Base-by-base conservation (phyloP, 345 rosid genomes). In the Eucalyptus victrix region DNA sequence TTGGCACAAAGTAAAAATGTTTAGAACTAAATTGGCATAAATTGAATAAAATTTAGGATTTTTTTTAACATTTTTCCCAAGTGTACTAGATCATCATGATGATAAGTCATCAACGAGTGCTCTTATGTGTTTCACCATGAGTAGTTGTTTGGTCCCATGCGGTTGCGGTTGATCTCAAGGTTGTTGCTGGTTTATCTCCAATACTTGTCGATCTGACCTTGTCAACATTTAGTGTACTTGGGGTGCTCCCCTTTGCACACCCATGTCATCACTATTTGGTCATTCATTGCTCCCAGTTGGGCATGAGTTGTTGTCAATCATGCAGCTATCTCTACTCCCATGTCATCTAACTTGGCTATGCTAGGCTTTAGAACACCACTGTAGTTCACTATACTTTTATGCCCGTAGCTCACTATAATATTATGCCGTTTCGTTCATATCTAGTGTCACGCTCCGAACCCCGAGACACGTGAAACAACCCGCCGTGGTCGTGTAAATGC, bases 151-250 rank as follows among this genome's bases (percentile, higher is more conserved):
- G 56, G 56, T 53, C 56, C 9, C 56, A 2, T 1, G 24, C 2
- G 0, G 24, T 7, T 53, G 56, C 4, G 2, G 24, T 53, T 2
- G 23, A 53, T 53, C 56, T 53, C 24, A 19, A 53, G 56, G 24
- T 53, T 56, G 62, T 23, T 56, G 62, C 30, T 12, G 13, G 1
- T 23, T 23, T 24, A 8, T 56, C 28, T 23, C 60, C 26, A 56
- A 24, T 0, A 56, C 62, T 2, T 0, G 1, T 56, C 13, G 0
- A 56, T 56, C 6, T 56, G 28, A 4, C 62, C 62, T 4, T 23
- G 28, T 56, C 62, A 56, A 56, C 11, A 56, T 9, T 56, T 2
- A 24, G 30, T 56, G 62, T 56, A 9, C 62, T 9, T 56, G 62
- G 62, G 62, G 28, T 3, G 62, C 30, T 56, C 30, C 62, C 12